Evolutionary conservation across 192 early-diverging fungal species (phyloP), one percentile per base, ranked within the genome.

Genomic region (Entomortierella lignicola): DNA sequence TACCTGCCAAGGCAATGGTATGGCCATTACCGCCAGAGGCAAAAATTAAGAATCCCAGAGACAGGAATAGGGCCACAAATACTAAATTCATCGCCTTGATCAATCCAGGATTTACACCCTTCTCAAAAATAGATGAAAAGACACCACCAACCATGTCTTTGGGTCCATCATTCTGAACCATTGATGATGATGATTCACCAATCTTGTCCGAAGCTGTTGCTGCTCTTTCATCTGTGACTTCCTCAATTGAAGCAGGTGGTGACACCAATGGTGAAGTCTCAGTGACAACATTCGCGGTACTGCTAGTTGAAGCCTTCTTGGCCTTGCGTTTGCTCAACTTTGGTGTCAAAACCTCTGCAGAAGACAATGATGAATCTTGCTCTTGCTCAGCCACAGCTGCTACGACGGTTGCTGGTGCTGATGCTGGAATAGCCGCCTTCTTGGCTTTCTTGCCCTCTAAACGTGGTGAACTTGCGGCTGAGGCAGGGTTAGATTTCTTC

Each of bases 381-480:
- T 65, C 66, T 17, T 37, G 37, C 57, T 59, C 58, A 18, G 39
- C 21, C 11, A 58, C 39, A 0, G 39, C 23, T 18, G 61, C 29
- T n/a, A 64, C 44, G 1, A 47, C 42, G 7, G 27, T 25, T 15
- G 61, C 27, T 5, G 60, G 18, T 18, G 67, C 8, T 20, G 53
- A 31, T 15, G 2, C 42, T 43, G 15, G 56, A 15, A 39, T 8
- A 20, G 62, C 21, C 21, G 57, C 27, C 44, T 70, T 70, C 75
- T 79, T 79, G 18, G 55, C 25, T 55, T 79, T 79, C 21, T 79
- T 79, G 43, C 73, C 66, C 51, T 70, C 75, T 67, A 79, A 15
- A 39, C 67, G 75, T 8, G 75, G 75, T 15, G 75, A 79, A 52
- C 65, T 79, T 55, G 62, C 75, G 13, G 67, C 75, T 4, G 75